Base-by-base conservation (phyloP, 192 early-diverging fungal species). In the Podila epigama region DNA sequence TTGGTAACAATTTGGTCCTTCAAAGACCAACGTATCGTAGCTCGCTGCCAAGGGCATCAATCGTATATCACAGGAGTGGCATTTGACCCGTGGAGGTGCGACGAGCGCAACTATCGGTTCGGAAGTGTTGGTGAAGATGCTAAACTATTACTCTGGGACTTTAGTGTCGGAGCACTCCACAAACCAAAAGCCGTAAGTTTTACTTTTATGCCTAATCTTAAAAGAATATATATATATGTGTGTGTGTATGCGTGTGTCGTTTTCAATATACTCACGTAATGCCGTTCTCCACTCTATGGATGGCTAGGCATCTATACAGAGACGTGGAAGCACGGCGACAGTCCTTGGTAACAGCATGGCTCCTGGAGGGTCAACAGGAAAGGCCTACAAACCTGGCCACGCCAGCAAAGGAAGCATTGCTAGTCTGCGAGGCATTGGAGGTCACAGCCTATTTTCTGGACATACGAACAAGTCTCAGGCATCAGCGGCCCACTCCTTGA, bases 61-160 rank as follows among this genome's bases (percentile, higher is more conserved):
- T 97, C 96, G 0, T 97, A 96, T 92, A 91, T 94, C 34, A 94
- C 86, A 25, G 81, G 82, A 20, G 86, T 97, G 1, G 88, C 88
- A 15, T 98, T 97, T 86, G 97, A 98, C 69, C 87, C 90, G 7
- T 83, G 87, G 83, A 83, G 85, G 42, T 94, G 91, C 63, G 90
- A 89, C 57, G 92, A 92, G n/a, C 71, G 85, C 39, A 91, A 87
- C 22, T 97, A 95, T 75, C 77, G 95, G 28, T 92, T 99, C 75
- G 92, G 89, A 51, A 95, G 92, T 63, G 92, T 97, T 25, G 96
- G 93, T 20, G 95, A 99, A 44, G 95, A 97, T 71, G 88, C 92
- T 8, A 85, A 88, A 58, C 63, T 99, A 2, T 75, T 93, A n/a
- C 70, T 99, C 10, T 97, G 97, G 96, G 97, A 99, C 72, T 97